Conservation (phyloP, 2,329 filamentous ascomycete species). For the Neopestalotiopsis sp. region DNA sequence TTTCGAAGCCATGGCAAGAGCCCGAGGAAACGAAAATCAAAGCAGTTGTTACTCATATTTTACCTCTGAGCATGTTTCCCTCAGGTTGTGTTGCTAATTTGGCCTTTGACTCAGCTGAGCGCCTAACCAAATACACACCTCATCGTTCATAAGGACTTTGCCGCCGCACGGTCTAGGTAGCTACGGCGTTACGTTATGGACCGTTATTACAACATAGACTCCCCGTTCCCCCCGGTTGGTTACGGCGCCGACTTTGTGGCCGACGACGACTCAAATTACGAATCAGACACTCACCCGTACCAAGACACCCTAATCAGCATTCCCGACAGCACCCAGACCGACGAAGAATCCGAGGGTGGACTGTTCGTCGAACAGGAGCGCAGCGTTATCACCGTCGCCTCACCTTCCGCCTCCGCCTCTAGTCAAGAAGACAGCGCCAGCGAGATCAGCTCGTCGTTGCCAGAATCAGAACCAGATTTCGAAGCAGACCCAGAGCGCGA, state of each 20-base stretch:
- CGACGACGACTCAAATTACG: constrained; percentile 1
- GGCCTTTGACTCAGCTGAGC: neutral
- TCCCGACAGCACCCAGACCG: neutral
- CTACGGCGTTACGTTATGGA: constrained; percentile 16
- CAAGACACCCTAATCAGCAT: neutral
- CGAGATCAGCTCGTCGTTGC: neutral
- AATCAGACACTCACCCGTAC: neutral
- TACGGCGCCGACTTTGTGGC: constrained; percentile 8
- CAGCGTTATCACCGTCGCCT: constrained; percentile 8
- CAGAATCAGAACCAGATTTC: neutral
- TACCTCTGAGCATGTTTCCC: neutral
- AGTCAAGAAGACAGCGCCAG: neutral
- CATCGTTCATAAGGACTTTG: neutral
- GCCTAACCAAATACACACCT: neutral
- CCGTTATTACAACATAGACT: constrained; percentile 6
- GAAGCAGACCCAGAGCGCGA: neutral
- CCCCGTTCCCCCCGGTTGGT: neutral
- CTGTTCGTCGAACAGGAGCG: constrained; percentile 10
- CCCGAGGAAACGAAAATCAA: neutral
- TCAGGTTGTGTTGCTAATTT: neutral
- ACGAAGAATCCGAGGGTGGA: constrained; percentile 12
- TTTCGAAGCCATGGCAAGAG: neutral
- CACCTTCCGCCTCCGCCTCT: neutral
- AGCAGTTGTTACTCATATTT: neutral
- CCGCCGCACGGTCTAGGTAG: neutral